phyloP scores from a whole-genome alignment of 257 asterid species.

The Solanum gandarillasii region DNA sequence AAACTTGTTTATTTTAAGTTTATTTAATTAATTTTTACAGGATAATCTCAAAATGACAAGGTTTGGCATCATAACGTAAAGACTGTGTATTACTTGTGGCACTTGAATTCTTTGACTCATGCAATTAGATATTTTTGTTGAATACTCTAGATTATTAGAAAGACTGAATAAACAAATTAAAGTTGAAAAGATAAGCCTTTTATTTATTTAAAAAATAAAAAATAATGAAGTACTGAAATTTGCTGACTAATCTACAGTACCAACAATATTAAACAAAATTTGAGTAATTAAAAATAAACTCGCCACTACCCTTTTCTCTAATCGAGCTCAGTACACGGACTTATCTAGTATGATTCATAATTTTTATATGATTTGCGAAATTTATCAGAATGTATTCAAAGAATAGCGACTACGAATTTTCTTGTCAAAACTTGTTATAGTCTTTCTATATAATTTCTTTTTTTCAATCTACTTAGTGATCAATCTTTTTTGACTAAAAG shows the following conservation, averaged over 20 bases:
- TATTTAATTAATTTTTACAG: neutral
- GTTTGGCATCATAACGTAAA: neutral
- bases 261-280: neutral
- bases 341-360: neutral
- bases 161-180: neutral
- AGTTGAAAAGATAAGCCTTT: neutral
- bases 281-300: neutral
- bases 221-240: neutral
- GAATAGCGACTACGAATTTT: neutral
- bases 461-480: neutral
- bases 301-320: neutral
- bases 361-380: neutral
- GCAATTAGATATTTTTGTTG: neutral
- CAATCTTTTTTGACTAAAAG: neutral
- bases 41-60: neutral
- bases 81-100: neutral
- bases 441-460: neutral
- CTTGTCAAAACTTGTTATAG: neutral
- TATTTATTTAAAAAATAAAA: neutral
- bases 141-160: neutral
- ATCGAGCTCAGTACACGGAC: neutral
- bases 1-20: neutral
- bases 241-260: neutral
- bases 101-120: neutral
- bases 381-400: fast-evolving